Evolutionary conservation across 768 basidiomycete species (phyloP).

Genomic region (Arthromyces matolae): DNA sequence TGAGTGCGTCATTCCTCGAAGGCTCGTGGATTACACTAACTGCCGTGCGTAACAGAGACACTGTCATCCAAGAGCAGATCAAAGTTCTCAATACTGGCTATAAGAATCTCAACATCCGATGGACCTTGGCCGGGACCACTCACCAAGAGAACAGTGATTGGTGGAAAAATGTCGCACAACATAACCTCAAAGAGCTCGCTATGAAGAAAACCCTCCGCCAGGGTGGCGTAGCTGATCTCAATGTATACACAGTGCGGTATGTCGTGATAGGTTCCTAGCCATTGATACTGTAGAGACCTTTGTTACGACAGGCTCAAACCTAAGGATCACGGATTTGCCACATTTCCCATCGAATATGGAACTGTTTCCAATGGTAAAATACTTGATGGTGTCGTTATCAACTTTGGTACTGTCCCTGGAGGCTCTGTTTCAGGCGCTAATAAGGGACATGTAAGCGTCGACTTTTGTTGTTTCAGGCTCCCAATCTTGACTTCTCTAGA

Average conservation of each 20-base stretch:
- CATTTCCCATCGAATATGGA: neutral
- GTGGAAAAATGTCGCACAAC: neutral
- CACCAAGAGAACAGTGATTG: neutral
- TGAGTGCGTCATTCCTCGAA: neutral
- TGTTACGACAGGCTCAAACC: neutral
- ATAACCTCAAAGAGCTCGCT: neutral
- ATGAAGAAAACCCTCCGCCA: neutral
- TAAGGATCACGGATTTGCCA: neutral
- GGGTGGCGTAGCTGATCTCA: neutral
- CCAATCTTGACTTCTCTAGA: constrained; percentile 21
- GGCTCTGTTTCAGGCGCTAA: neutral
- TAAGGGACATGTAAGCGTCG: neutral
- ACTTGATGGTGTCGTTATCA: constrained; percentile 1
- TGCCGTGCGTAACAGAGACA: neutral
- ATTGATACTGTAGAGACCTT: neutral
- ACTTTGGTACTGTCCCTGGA: neutral
- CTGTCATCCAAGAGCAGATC: neutral
- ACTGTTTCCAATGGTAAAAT: neutral
- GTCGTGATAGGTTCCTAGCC: neutral
- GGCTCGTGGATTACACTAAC: neutral
- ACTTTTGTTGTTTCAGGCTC: neutral
- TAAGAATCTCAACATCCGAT: neutral
- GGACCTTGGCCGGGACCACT: neutral
- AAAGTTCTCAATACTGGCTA: neutral
- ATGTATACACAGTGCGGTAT: too few species aligned